Conservation (phyloP, 2,329 filamentous ascomycete species). For the Thelonectria rubi region DNA sequence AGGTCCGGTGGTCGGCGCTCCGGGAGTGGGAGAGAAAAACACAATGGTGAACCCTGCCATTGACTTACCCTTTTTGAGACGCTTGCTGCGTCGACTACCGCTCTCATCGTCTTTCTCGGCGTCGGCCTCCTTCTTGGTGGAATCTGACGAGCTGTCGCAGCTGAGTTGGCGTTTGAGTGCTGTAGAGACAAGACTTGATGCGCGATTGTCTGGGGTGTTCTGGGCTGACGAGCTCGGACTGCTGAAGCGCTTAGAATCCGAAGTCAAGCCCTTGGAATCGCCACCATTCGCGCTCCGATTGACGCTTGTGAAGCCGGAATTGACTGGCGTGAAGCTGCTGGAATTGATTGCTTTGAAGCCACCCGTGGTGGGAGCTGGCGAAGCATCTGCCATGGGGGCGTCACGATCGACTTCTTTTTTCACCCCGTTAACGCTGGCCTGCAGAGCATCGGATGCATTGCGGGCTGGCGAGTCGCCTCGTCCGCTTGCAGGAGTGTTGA, state of each 20-base stretch:
- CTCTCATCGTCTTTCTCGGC: slow-evolving; percentile 69
- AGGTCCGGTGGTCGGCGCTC: slow-evolving; percentile 28
- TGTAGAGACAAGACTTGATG: slow-evolving; percentile 64
- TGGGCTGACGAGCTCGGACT: slow-evolving; percentile 71
- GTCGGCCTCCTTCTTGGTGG: slow-evolving; percentile 57
- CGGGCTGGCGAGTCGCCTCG: slow-evolving; percentile 74
- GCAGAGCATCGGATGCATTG: slow-evolving; percentile 62
- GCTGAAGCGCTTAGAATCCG: slow-evolving; percentile 66
- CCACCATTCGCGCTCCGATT: slow-evolving; percentile 60
- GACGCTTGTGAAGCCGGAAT: slow-evolving; percentile 73
- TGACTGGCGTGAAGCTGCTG: slow-evolving; percentile 76
- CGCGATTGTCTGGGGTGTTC: slow-evolving; percentile 70
- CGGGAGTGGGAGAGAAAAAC: slow-evolving; percentile 11
- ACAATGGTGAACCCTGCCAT: slow-evolving; percentile 5
- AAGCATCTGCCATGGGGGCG: slow-evolving; percentile 58
- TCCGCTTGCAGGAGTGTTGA: slow-evolving; percentile 66
- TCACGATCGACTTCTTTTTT: slow-evolving; percentile 59
- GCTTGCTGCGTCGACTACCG: slow-evolving; percentile 86
- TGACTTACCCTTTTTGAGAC: slow-evolving; percentile 74
- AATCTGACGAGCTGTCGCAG: slow-evolving; percentile 60
- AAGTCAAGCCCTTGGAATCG: slow-evolving; percentile 66
- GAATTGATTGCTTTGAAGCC: slow-evolving; percentile 55
- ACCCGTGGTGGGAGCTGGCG: slow-evolving; percentile 55
- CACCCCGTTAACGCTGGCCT: slow-evolving; percentile 57
- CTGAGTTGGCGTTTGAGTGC: slow-evolving; percentile 82